phyloP scores from a whole-genome alignment of 805 yeast genomes.

The Candida incommunis region DNA sequence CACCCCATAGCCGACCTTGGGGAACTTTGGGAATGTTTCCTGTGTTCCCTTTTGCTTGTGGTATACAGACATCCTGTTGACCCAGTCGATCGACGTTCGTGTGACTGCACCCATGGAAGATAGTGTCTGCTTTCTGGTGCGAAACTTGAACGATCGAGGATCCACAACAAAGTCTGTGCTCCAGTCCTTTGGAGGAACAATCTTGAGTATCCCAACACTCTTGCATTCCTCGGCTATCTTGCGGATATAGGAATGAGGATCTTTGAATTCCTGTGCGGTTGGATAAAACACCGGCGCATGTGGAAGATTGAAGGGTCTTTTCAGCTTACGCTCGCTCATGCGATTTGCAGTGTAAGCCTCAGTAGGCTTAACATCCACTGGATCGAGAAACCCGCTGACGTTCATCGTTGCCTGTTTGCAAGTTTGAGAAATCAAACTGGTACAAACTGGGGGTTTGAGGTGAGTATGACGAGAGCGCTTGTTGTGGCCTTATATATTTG shows the following conservation, averaged over 20 bases:
- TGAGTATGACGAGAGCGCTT: no score
- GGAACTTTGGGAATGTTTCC: slow-evolving; percentile 10
- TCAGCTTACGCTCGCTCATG: slow-evolving; percentile 5
- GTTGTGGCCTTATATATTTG: no score
- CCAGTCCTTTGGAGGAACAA: slow-evolving; percentile 45
- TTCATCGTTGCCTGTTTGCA: not conserved
- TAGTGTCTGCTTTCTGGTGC: slow-evolving; percentile 21
- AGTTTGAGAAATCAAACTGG: no score
- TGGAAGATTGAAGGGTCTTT: slow-evolving; percentile 22
- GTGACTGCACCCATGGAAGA: slow-evolving; percentile 23
- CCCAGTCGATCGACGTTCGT: slow-evolving; percentile 19
- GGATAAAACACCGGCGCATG: slow-evolving; percentile 47
- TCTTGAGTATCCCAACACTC: slow-evolving; percentile 59
- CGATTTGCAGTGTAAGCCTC: not conserved
- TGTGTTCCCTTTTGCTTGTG: slow-evolving; percentile 16
- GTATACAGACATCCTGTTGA: slow-evolving; percentile 20
- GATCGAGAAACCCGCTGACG: not conserved
- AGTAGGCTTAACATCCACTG: not conserved
- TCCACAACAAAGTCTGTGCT: slow-evolving; percentile 24
- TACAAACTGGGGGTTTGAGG: no score
- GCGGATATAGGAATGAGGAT: slow-evolving; percentile 56
- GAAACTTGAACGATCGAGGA: slow-evolving; percentile 13
- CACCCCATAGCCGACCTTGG: slow-evolving; percentile 14
- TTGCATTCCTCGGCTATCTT: slow-evolving; percentile 37
- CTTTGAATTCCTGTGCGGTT: slow-evolving; percentile 37